phyloP scores from a whole-genome alignment of 345 rosid genomes.

The Murraya koenigii region DNA sequence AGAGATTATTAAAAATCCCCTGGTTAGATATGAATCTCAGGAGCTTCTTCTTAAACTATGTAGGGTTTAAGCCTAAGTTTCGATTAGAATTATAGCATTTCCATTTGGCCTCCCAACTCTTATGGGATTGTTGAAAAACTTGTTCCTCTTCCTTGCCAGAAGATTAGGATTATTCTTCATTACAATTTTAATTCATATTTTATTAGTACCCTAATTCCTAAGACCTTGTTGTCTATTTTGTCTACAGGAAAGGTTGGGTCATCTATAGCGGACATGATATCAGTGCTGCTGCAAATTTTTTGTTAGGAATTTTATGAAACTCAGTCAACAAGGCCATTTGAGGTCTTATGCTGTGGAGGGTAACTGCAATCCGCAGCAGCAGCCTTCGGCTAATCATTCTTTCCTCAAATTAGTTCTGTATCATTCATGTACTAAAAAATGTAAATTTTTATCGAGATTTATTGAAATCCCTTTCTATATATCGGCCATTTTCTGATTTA shows the following conservation, averaged over 20 bases:
- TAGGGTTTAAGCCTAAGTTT: neutral
- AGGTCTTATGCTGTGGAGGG: neutral
- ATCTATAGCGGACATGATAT: constrained; percentile 37
- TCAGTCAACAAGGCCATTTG: neutral
- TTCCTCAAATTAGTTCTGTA: neutral
- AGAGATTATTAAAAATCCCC: neutral
- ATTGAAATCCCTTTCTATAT: neutral
- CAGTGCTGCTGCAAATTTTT: neutral
- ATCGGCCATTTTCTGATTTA: neutral
- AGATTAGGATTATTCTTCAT: constrained; percentile 1
- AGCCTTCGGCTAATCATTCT: constrained; percentile 7
- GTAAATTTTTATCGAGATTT: neutral
- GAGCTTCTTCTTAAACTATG: neutral
- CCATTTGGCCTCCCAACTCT: neutral
- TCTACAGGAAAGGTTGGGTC: constrained; percentile 81
- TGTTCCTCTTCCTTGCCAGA: neutral
- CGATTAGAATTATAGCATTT: neutral
- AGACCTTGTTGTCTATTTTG: constrained; percentile 14
- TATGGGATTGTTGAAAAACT: neutral
- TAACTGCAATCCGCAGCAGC: neutral
- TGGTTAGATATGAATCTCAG: neutral
- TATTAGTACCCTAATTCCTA: constrained; percentile 17
- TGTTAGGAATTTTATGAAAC: neutral
- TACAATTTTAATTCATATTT: constrained; percentile 8
- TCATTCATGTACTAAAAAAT: constrained; percentile 7